Evolutionary conservation across 208 protist species (phyloP).

Genomic region (Angomonas ambiguus): DNA sequence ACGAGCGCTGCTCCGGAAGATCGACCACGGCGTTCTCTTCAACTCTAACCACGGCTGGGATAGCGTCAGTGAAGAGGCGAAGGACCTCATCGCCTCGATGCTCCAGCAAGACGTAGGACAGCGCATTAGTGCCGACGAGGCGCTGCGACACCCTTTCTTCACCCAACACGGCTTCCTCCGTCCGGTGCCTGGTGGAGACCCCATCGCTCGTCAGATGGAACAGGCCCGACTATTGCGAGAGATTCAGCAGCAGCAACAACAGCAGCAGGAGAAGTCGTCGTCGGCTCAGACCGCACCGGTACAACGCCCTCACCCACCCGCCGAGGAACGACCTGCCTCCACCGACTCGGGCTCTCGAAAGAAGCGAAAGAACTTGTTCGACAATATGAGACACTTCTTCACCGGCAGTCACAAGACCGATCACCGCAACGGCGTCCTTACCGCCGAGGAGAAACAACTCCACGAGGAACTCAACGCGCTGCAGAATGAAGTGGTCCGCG

Average conservation of each 20-base stretch:
- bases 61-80: slow-evolving; percentile 63
- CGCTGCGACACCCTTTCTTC: slow-evolving; percentile 82
- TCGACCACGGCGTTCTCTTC: slow-evolving; percentile 85
- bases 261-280: slow-evolving; percentile 17
- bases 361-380: slow-evolving; percentile 10
- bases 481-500: slow-evolving; percentile 55
- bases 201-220: slow-evolving; percentile 17
- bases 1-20: slow-evolving; percentile 60
- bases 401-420: slow-evolving; percentile 7
- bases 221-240: slow-evolving; percentile 5
- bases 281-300: too few species aligned
- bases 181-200: slow-evolving; percentile 28
- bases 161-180: slow-evolving; percentile 42
- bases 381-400: slow-evolving; percentile 19
- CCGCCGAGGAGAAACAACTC: slow-evolving; percentile 44
- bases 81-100: slow-evolving; percentile 76
- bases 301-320: background rate
- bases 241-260: slow-evolving; percentile 18
- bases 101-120: slow-evolving; percentile 62
- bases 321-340: background rate
- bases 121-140: slow-evolving; percentile 64
- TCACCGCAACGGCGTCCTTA: slow-evolving; percentile 10
- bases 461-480: slow-evolving; percentile 53
- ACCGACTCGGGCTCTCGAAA: background rate
- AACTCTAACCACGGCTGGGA: slow-evolving; percentile 67